Evolutionary conservation across 208 protist species (phyloP).

Genomic region (Trypanosoma congolense): DNA sequence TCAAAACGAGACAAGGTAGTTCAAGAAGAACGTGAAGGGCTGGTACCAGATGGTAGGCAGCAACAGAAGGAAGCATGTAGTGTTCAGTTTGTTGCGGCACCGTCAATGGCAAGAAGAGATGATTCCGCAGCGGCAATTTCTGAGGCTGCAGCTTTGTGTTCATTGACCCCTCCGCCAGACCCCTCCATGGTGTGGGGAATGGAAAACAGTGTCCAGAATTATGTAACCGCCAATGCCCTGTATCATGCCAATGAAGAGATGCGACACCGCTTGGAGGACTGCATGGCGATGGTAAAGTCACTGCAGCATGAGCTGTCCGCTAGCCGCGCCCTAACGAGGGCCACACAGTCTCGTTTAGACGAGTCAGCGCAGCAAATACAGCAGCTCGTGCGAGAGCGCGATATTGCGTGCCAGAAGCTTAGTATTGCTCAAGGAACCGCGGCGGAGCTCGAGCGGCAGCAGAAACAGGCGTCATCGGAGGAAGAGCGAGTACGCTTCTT

Average conservation of each 20-base stretch:
- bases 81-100: conserved; percentile 39
- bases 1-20: not conserved
- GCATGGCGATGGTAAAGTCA: conserved; percentile 47
- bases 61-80: conserved; percentile 1
- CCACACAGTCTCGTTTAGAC: conserved; percentile 47
- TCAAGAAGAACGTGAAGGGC: not conserved
- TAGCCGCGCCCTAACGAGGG: conserved; percentile 30
- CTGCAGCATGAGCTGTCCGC: conserved; percentile 69
- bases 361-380: conserved; percentile 70
- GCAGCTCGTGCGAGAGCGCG: conserved; percentile 80
- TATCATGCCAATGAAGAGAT: conserved; percentile 87
- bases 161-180: conserved; percentile 50
- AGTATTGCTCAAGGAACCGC: conserved; percentile 45
- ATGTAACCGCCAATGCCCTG: conserved; percentile 73
- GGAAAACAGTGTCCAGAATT: conserved; percentile 74
- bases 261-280: conserved; percentile 70
- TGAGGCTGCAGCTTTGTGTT: conserved; percentile 29
- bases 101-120: conserved; percentile 26
- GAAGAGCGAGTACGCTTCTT: conserved; percentile 62
- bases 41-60: not conserved
- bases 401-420: conserved; percentile 64
- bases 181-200: conserved; percentile 85
- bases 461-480: conserved; percentile 49
- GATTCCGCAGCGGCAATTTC: conserved; percentile 9
- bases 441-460: conserved; percentile 47